Conservation (phyloP, 176 grass and related monocot genomes). For the Oryza longistaminata region DNA sequence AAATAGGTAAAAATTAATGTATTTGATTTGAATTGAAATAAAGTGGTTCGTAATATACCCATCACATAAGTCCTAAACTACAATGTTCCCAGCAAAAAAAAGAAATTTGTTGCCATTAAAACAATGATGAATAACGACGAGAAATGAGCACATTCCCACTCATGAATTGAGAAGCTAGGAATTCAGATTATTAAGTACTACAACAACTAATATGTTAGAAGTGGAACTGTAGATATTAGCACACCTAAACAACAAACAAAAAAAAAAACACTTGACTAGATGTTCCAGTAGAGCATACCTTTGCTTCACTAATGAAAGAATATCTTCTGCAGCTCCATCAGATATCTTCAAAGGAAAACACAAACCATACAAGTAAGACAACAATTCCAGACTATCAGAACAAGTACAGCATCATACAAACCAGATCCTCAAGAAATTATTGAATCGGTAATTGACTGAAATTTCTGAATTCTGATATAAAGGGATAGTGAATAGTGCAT, state of each 20-base stretch:
- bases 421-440: not conserved
- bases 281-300: slow-evolving; percentile 53
- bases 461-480: slow-evolving; percentile 16
- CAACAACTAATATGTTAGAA: not conserved
- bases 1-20: not conserved
- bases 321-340: slow-evolving; percentile 75
- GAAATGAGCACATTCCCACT: not conserved
- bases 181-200: slow-evolving; percentile 6
- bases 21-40: slow-evolving; percentile 15
- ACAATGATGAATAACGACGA: not conserved
- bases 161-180: slow-evolving; percentile 8
- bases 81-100: not conserved
- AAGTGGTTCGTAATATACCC: not conserved
- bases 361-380: slow-evolving; percentile 31
- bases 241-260: not conserved
- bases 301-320: slow-evolving; percentile 81
- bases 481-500: not conserved
- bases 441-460: not conserved
- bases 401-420: slow-evolving; percentile 15
- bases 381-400: slow-evolving; percentile 21
- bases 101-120: not conserved
- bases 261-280: slow-evolving; percentile 14
- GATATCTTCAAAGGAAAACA: slow-evolving; percentile 67
- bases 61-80: slow-evolving; percentile 16
- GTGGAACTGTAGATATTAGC: slow-evolving; percentile 27